Conservation (phyloP, 495 filamentous ascomycete genomes). For the Annulohypoxylon stygium region DNA sequence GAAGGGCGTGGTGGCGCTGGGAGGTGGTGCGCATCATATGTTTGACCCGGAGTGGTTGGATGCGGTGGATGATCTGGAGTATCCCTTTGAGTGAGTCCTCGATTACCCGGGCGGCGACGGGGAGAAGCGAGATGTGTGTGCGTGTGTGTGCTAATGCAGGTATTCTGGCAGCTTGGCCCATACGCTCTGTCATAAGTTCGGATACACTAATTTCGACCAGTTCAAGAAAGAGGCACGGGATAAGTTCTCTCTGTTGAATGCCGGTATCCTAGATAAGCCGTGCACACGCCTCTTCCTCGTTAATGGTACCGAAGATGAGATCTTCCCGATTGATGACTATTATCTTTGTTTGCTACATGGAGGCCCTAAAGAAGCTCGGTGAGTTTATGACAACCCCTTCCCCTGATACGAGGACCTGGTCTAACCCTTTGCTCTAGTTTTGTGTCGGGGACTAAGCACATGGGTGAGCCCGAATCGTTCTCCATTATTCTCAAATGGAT, state of each 20-base stretch:
- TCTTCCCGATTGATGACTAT: conserved; percentile 79
- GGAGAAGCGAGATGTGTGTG: not conserved
- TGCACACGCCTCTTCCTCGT: conserved; percentile 73
- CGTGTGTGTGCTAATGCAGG: conserved; percentile 13
- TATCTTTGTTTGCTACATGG: conserved; percentile 70
- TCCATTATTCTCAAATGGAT: conserved; percentile 37
- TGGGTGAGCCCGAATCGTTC: conserved; percentile 41
- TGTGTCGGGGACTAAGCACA: conserved; percentile 36
- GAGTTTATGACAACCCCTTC: conserved; percentile 5
- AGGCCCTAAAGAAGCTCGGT: conserved; percentile 72
- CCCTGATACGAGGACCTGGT: not conserved
- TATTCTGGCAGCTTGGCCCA: conserved; percentile 61
- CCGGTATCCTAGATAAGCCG: conserved; percentile 72
- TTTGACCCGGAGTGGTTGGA: conserved; percentile 73
- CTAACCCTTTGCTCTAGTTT: conserved; percentile 23
- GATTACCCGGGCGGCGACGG: not conserved
- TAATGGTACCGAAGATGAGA: conserved; percentile 75
- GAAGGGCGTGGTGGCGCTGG: conserved; percentile 70
- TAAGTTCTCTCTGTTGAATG: conserved; percentile 75
- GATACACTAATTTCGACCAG: conserved; percentile 63
- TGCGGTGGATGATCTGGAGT: conserved; percentile 73
- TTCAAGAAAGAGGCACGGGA: conserved; percentile 69
- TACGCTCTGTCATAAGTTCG: conserved; percentile 75
- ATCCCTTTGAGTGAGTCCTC: conserved; percentile 73
- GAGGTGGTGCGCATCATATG: conserved; percentile 76